phyloP scores from a whole-genome alignment of 2,329 filamentous ascomycete species.

The Alternaria gansuensis region DNA sequence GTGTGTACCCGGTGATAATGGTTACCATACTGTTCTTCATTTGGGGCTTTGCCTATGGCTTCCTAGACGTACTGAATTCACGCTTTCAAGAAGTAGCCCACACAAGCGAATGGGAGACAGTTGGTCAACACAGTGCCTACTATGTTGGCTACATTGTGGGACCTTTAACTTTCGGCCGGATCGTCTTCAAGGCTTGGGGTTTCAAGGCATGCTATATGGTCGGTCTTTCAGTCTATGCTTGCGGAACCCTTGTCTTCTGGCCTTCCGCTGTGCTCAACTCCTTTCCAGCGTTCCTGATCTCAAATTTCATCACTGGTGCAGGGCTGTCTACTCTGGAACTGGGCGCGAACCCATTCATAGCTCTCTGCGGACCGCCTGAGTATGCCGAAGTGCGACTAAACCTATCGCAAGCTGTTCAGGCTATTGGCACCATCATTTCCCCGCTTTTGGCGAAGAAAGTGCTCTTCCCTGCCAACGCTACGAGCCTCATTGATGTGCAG shows the following conservation, averaged over 20 bases:
- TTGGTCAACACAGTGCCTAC: conserved; percentile 75
- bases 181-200: conserved; percentile 66
- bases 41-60: conserved; percentile 90
- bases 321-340: conserved; percentile 69
- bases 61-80: conserved; percentile 82
- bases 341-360: conserved; percentile 69
- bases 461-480: conserved; percentile 62
- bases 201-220: conserved; percentile 70
- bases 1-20: conserved; percentile 74
- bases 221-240: conserved; percentile 69
- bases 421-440: conserved; percentile 67
- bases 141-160: conserved; percentile 77
- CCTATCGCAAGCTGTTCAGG: conserved; percentile 69
- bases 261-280: conserved; percentile 70
- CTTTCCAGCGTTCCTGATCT: conserved; percentile 67
- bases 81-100: conserved; percentile 70
- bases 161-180: conserved; percentile 70
- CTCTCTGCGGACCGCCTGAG: conserved; percentile 67
- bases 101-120: conserved; percentile 68
- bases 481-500: conserved; percentile 67
- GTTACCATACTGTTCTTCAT: conserved; percentile 86
- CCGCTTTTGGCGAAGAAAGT: conserved; percentile 68
- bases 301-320: conserved; percentile 69
- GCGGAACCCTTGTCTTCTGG: conserved; percentile 70
- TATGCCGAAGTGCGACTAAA: conserved; percentile 69